These are phyloP conservation scores for Hypoxylon rubiginosum DNA, from an alignment of 2,329 filamentous ascomycete species.

Conservation along the genomic window DNA sequence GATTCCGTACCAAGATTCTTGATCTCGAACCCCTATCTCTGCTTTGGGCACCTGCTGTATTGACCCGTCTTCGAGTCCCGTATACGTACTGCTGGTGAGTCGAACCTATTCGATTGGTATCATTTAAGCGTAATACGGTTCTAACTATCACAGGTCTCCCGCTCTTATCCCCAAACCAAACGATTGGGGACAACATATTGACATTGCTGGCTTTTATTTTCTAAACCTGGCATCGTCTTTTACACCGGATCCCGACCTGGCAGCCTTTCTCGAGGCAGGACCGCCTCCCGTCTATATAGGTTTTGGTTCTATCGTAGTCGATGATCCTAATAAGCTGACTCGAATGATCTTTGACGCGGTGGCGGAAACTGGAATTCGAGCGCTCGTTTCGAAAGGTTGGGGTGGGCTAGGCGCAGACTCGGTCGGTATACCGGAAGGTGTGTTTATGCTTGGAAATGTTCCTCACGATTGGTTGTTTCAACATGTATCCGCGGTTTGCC, in stretches of 20 bases:
- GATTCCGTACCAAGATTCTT: slow-evolving; percentile 77
- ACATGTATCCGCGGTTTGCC: slow-evolving; percentile 83
- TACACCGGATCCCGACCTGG: slow-evolving; percentile 51
- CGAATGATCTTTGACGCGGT: slow-evolving; percentile 63
- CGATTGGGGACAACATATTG: slow-evolving; percentile 67
- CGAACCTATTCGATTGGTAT: not conserved
- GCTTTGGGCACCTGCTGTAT: slow-evolving; percentile 85
- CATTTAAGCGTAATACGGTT: not conserved
- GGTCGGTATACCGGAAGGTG: slow-evolving; percentile 76
- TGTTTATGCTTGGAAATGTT: slow-evolving; percentile 87
- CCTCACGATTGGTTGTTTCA: slow-evolving; percentile 93
- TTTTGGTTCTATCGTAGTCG: slow-evolving; percentile 69
- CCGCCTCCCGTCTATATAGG: slow-evolving; percentile 68
- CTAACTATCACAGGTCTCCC: slow-evolving; percentile 49
- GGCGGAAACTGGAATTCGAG: slow-evolving; percentile 68
- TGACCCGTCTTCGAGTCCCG: slow-evolving; percentile 81
- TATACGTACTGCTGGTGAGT: slow-evolving; percentile 89
- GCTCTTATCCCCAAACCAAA: slow-evolving; percentile 65
- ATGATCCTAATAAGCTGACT: slow-evolving; percentile 61
- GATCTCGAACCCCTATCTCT: slow-evolving; percentile 83
- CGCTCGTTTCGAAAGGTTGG: slow-evolving; percentile 89
- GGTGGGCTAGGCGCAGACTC: slow-evolving; percentile 83
- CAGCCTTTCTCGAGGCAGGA: slow-evolving; percentile 60
- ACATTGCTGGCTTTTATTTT: slow-evolving; percentile 68
- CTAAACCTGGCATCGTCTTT: slow-evolving; percentile 58